Conservation (phyloP, 768 basidiomycete species). For the Termitomyces sp. region DNA sequence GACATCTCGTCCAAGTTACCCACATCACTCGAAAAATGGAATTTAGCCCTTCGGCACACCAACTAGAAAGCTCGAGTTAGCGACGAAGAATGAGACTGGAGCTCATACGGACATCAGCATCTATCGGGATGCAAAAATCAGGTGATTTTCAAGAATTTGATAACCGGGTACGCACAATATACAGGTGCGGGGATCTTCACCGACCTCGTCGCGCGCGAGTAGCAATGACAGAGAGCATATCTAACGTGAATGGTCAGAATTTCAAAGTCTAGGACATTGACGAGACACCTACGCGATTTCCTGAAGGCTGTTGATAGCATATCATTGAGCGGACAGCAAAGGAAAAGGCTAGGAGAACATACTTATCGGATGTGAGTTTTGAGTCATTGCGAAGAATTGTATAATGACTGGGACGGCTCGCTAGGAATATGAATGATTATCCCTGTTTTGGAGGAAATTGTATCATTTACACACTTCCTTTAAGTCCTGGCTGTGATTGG, state of each 20-base stretch:
- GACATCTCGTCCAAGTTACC: conserved; percentile 31
- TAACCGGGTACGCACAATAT: conserved; percentile 47
- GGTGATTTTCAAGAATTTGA: background rate
- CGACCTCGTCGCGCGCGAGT: conserved; percentile 65
- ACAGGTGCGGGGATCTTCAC: conserved; percentile 74
- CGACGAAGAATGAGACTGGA: background rate
- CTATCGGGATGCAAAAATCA: conserved; percentile 21
- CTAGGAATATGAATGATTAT: conserved; percentile 21
- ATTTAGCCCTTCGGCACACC: conserved; percentile 50
- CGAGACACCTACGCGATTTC: conserved; percentile 45
- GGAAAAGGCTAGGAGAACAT: conserved; percentile 13
- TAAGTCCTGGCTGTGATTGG: conserved; percentile 50
- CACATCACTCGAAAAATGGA: conserved; percentile 42
- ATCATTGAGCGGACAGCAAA: background rate
- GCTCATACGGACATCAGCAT: conserved; percentile 46
- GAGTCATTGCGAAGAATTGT: conserved; percentile 36
- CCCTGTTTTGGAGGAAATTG: background rate
- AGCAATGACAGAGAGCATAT: conserved; percentile 60
- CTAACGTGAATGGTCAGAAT: background rate
- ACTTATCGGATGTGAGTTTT: conserved; percentile 28
- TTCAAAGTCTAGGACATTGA: background rate
- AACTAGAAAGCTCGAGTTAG: conserved; percentile 29
- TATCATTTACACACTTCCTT: conserved; percentile 37
- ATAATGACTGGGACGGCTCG: conserved; percentile 56
- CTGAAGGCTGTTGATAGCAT: conserved; percentile 31